Base-by-base conservation (phyloP, 2,329 filamentous ascomycete genomes). In the Fusarium fracticaudum region DNA sequence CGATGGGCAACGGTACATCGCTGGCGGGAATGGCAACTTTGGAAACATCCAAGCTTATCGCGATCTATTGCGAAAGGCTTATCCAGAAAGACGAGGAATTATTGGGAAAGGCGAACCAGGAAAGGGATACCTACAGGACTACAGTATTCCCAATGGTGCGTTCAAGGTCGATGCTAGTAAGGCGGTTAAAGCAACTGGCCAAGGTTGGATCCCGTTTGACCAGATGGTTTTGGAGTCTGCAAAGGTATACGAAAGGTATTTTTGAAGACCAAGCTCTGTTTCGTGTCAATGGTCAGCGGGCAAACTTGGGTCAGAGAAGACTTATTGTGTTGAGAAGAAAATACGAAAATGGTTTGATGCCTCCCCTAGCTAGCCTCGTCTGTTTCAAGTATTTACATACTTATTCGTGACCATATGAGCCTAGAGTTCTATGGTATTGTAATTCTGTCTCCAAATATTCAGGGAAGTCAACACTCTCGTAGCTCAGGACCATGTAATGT, bases 41-140 rank as follows among this genome's bases (percentile, higher is more conserved):
- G 67, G 51, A 11, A 70, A 64, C 5, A 69, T 70, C 8, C 67
- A 70, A 20, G 65, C 67, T 7, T 70, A 69, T 15, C 67, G 51
- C 11, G 67, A 70, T 13, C 5, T 70, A 7, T 43, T 70, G 15
- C 67, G 44, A 26, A 59, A 64, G n/a, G 40, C 50, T 3, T 70
- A 69, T 29, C 51, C 59, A 14, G 40, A n/a, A 1, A 53, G 59
- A 13, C 13, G 48, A 3, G 20, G 4, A 1, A 14, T 54, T 0
- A 69, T 70, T 15, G 20, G 29, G 1, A 31, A 58, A 2, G 51
- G 65, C 0, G 59, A 54, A 1, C 59, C 45, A 6, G 59, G 65
- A 8, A 70, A 64, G 1, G 67, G 65, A 14, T 70, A 69, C 3
- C 33, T 53, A 1, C 44, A 43, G 33, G 59, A 69, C 35, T 69